Base-by-base conservation (phyloP, 2,329 filamentous ascomycete genomes). In the Arthrobotrys musiformis region DNA sequence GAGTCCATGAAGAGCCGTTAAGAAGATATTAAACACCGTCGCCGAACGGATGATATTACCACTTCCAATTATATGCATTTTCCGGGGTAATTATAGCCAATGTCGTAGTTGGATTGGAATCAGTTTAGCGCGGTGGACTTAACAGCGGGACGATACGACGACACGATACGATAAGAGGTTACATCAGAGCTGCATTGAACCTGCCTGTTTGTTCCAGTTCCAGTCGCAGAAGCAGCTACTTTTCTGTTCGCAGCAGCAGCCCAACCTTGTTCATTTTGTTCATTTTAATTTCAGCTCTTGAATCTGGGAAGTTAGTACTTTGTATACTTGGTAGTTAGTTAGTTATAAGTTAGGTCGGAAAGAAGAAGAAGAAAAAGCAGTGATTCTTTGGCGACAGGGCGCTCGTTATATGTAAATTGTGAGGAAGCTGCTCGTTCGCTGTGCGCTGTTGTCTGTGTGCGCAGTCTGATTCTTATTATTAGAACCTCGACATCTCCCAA, bases 131-230 rank as follows among this genome's bases (percentile, higher is more conserved):
- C 44, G 44, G 40, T 42, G 5, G n/a, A 42, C 40, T 7, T 4
- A 13, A 52, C 48, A 42, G 48, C 48, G 48, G 48, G 48, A 35
- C 28, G 50, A 56, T 56, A 56, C 50, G 48, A 35, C 28, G 50
- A 56, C 37, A 56, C 50, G 40, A 42, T 42, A 42, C 40, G 50
- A 56, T 56, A 56, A 56, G 50, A 56, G 30, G 50, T 56, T 56
- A 35, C 50, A 56, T 52, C 48, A 52, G 48, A 33, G 48, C 44
- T 37, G 33, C 15, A 42, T 42, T 42, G 40, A 42, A n/a, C n/a
- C n/a, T n/a, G n/a, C n/a, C n/a, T n/a, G n/a, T n/a, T n/a, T n/a
- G 15, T 19, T 42, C 4, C 40, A 4, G 33, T 37, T 40, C 13
- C 35, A 40, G 35, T 40, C 35, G 35, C 35, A 15, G 11, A 40